Conservation (phyloP, 2,329 filamentous ascomycete species). For the Cladophialophora bantiana region DNA sequence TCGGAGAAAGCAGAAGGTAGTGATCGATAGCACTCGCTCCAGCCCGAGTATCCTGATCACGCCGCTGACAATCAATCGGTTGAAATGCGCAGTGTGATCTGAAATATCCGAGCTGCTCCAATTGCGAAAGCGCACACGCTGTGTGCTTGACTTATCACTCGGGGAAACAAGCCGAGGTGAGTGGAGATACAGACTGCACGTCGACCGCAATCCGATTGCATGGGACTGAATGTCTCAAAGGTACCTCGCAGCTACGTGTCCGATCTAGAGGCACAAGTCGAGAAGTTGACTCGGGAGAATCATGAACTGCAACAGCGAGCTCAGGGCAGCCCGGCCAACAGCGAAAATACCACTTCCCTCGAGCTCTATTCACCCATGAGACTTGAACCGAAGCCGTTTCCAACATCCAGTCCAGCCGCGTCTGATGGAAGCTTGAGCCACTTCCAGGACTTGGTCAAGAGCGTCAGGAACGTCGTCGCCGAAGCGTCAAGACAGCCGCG, state of each 20-base stretch:
- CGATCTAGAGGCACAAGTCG: conserved; percentile 38
- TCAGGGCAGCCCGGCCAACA: neutral
- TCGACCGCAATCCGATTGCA: neutral
- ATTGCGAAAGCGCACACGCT: conserved; percentile 35
- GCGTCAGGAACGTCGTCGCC: conserved; percentile 24
- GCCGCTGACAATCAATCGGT: neutral
- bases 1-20: conserved; percentile 32
- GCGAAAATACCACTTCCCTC: conserved; percentile 6
- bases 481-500: conserved; percentile 40
- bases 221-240: conserved; percentile 17
- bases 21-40: too few species aligned
- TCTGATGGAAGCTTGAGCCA: conserved; percentile 13
- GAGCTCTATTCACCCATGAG: neutral
- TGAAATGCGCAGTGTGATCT: conserved; percentile 38
- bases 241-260: conserved; percentile 41
- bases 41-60: too few species aligned
- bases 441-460: conserved; percentile 21
- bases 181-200: neutral
- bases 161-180: conserved; percentile 40
- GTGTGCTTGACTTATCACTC: conserved; percentile 41
- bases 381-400: neutral
- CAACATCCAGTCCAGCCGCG: neutral
- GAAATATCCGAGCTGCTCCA: conserved; percentile 40
- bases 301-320: conserved; percentile 33
- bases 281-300: conserved; percentile 32